phyloP scores from a whole-genome alignment of 768 basidiomycete species.

The Boletus vermiculosoides region DNA sequence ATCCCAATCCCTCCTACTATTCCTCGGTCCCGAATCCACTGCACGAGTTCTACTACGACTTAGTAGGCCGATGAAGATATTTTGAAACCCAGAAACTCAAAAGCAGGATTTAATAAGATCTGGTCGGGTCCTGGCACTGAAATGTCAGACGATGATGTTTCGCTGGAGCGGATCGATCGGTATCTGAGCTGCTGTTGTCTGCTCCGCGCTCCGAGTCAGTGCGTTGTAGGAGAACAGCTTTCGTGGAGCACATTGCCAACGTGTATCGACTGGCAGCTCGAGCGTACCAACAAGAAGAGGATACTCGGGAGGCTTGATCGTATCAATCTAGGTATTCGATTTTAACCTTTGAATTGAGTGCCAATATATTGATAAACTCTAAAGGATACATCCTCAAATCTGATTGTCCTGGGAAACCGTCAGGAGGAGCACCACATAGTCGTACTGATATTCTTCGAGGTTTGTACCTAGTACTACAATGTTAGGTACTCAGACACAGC shows the following conservation, averaged over 20 bases:
- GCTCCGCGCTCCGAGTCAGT: not conserved
- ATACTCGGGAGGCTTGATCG: not conserved
- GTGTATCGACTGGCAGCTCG: not conserved
- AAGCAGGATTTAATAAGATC: not conserved
- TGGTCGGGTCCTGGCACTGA: not conserved
- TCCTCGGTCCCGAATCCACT: slow-evolving; percentile 10
- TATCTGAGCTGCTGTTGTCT: slow-evolving; percentile 8
- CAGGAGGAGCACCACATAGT: not conserved
- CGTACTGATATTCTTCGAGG: not conserved
- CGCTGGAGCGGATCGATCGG: slow-evolving; percentile 9
- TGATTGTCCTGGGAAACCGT: not conserved
- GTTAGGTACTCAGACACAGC: not conserved
- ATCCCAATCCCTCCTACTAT: not conserved
- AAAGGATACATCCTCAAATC: not conserved
- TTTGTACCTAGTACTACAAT: not conserved
- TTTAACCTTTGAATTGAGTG: not conserved
- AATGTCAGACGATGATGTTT: slow-evolving; percentile 1
- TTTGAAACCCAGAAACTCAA: slow-evolving; percentile 9
- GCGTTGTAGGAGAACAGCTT: not conserved
- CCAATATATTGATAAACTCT: not conserved
- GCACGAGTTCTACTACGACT: not conserved
- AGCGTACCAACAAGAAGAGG: not conserved
- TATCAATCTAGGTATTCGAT: not conserved
- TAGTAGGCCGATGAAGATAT: not conserved
- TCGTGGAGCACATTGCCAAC: not conserved